Base-by-base conservation (phyloP, 805 yeast species). In the Starmerella vitae region DNA sequence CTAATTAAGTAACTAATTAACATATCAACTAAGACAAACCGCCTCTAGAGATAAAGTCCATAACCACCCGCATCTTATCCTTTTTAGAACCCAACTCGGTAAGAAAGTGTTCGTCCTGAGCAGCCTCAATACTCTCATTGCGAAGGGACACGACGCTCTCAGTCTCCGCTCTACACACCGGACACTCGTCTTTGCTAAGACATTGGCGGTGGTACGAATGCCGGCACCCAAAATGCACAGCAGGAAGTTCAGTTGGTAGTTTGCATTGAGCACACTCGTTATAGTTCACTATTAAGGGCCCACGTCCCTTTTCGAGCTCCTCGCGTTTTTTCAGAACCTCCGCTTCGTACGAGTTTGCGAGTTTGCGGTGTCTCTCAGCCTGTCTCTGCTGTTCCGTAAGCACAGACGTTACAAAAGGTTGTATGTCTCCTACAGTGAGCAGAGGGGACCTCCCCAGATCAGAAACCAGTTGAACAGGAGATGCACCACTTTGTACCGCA, bases 191-290 rank as follows among this genome's bases (percentile, higher is more conserved):
- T 18, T 48, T 49, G 13, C 34, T 44, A 8, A 84, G 59, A 54
- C 98, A 91, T 32, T 78, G 65, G 49, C 78, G 81, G 54, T 91
- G 97, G 54, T 73, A 85, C 3, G 91, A 74, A 53, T 91, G 98
- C 22, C 69, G 68, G 61, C 98, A 91, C 46, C 74, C 71, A 63
- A 88, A 91, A 51, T 82, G 93, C 1, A 81, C 71, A 2, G 78
- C 69, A 0, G 97, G 96, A 30, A 76, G 66, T 42, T 82, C 93
- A 17, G 88, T 60, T 10, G 71, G 67, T 31, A 68, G 62, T 8
- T 70, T 64, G 54, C 95, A 86, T 14, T 72, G 66, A 12, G 72
- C 62, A 53, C 95, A 86, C 27, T 64, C 65, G 20, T 74, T 67
- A 45, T 72, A 71, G 49, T 77, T 83, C 3, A 78, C 60, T 4